A percentile compares a stretch with the other conserved stretches of the same genome.
Conservation (phyloP, 2,329 filamentous ascomycete genomes). For the Sarocladiaceae sp. region DNA sequence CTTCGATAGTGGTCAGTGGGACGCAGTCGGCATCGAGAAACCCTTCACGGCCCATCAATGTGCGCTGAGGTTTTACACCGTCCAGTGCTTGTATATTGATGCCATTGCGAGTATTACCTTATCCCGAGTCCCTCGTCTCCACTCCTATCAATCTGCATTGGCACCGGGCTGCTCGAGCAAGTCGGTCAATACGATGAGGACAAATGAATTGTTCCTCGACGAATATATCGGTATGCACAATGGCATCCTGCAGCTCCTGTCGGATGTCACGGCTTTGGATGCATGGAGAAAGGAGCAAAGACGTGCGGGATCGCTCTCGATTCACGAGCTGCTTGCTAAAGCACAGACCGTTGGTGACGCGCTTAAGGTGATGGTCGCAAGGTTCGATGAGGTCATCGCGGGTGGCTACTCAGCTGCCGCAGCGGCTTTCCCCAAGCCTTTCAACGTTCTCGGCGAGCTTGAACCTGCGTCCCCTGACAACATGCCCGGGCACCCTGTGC, state of each 20-base stretch:
- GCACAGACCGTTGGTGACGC: constrained; percentile 33
- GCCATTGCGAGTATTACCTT: constrained; percentile 42
- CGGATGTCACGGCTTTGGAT: constrained; percentile 45
- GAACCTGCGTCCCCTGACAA: constrained; percentile 16
- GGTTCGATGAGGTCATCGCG: background rate
- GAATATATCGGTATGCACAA: constrained; percentile 51
- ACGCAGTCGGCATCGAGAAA: constrained; percentile 18
- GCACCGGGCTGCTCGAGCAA: constrained; percentile 27
- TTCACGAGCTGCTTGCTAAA: constrained; percentile 37
- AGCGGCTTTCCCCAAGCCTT: background rate
- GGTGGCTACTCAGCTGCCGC: background rate
- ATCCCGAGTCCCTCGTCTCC: constrained; percentile 34
- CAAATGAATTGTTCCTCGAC: constrained; percentile 33
- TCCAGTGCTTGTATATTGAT: constrained; percentile 41
- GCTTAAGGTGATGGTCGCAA: constrained; percentile 20
- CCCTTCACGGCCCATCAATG: constrained; percentile 41
- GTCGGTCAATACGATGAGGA: constrained; percentile 11
- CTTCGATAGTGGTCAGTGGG: background rate
- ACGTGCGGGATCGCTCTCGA: constrained; percentile 35
- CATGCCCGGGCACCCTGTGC: background rate
- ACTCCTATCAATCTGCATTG: constrained; percentile 31
- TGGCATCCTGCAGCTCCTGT: constrained; percentile 49
- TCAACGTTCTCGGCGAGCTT: constrained; percentile 22
- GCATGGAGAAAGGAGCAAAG: constrained; percentile 47
- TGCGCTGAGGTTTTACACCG: constrained; percentile 40